Conservation (phyloP, 257 asterid genomes). For the Coffea canephora region DNA sequence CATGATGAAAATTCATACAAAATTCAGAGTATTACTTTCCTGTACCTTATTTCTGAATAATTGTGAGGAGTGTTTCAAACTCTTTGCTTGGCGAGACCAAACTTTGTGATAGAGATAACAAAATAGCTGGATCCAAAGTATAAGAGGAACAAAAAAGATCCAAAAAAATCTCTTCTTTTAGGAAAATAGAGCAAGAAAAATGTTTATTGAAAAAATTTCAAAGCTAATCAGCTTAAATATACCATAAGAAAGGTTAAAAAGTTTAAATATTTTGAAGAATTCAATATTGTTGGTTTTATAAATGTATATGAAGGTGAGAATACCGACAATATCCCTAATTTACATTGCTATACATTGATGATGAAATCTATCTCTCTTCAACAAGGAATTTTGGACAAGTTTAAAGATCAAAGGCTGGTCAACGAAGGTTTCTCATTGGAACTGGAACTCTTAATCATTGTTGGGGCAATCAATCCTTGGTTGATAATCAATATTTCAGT, state of each 20-base stretch:
- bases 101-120: slow-evolving; percentile 72
- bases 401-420: slow-evolving; percentile 70
- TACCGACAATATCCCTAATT: slow-evolving; percentile 75
- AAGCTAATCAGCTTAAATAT: slow-evolving; percentile 65
- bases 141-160: slow-evolving; percentile 56
- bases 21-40: slow-evolving; percentile 79
- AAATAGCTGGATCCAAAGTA: slow-evolving; percentile 85
- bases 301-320: slow-evolving; percentile 83
- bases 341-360: slow-evolving; percentile 92
- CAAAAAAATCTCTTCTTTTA: slow-evolving; percentile 52
- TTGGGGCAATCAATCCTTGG: slow-evolving; percentile 98
- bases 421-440: slow-evolving; percentile 90
- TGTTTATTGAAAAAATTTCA: slow-evolving; percentile 75
- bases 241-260: slow-evolving; percentile 64
- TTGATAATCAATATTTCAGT: slow-evolving; percentile 67
- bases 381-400: slow-evolving; percentile 61
- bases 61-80: slow-evolving; percentile 97
- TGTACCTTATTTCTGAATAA: slow-evolving; percentile 93
- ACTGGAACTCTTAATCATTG: slow-evolving; percentile 78
- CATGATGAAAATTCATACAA: slow-evolving; percentile 83
- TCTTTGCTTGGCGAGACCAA: slow-evolving; percentile 79
- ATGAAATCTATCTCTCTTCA: slow-evolving; percentile 84
- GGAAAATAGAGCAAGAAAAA: slow-evolving; percentile 83
- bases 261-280: slow-evolving; percentile 66
- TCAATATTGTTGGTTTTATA: slow-evolving; percentile 64